These are phyloP conservation scores for Peronospora destructor DNA, from an alignment of 352 stramenopile genomes.

Conservation along the genomic window DNA sequence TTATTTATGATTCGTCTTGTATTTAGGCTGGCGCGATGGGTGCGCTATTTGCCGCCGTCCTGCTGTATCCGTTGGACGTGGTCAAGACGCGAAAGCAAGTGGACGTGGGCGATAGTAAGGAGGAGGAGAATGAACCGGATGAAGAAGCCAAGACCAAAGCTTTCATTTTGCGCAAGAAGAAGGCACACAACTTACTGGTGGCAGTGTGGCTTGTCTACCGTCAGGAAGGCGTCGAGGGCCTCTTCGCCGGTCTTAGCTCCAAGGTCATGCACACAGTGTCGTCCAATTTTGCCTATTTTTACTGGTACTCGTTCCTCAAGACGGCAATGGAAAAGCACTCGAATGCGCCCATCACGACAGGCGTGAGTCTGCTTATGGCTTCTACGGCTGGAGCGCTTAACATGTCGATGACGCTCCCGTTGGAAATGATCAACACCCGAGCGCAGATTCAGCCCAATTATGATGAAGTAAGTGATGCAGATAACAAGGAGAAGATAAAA, in stretches of 20 bases:
- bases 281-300: slow-evolving; percentile 82
- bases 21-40: slow-evolving; percentile 62
- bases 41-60: slow-evolving; percentile 63
- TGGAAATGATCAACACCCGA: slow-evolving; percentile 85
- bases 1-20: slow-evolving; percentile 5
- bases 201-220: slow-evolving; percentile 63
- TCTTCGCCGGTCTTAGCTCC: slow-evolving; percentile 65
- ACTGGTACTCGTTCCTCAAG: slow-evolving; percentile 83
- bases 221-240: slow-evolving; percentile 48
- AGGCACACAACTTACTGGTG: slow-evolving; percentile 43
- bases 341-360: slow-evolving; percentile 43
- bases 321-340: slow-evolving; percentile 45
- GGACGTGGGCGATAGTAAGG: slow-evolving; percentile 33
- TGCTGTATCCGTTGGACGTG: slow-evolving; percentile 71
- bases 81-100: slow-evolving; percentile 72
- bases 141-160: slow-evolving; percentile 23
- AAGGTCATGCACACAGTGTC: slow-evolving; percentile 71
- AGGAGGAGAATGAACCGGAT: slow-evolving; percentile 8
- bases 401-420: slow-evolving; percentile 80
- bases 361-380: slow-evolving; percentile 69
- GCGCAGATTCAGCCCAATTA: slow-evolving; percentile 63
- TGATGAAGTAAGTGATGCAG: slow-evolving; percentile 33
- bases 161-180: slow-evolving; percentile 30
- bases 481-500: slow-evolving; percentile 27
- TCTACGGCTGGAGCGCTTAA: slow-evolving; percentile 77